These are phyloP conservation scores for Rheum nobile DNA, from an alignment of 148 eudicot genomes.

Conservation along the genomic window DNA sequence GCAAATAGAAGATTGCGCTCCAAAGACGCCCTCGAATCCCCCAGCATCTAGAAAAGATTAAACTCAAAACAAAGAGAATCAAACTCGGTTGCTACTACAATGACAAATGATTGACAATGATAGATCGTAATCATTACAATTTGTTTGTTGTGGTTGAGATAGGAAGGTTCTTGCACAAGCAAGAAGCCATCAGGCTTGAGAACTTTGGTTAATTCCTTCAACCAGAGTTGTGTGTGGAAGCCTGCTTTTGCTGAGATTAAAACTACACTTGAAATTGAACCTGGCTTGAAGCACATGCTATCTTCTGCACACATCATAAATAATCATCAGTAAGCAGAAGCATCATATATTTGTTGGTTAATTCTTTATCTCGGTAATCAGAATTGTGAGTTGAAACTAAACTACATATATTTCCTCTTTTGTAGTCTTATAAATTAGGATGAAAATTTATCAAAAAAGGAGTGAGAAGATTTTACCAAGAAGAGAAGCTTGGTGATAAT, in stretches of 20 bases:
- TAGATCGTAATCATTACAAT: not conserved
- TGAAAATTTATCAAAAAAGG: not conserved
- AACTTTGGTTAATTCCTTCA: slow-evolving; percentile 1
- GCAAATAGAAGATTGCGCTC: slow-evolving; percentile 5
- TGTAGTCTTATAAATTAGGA: not conserved
- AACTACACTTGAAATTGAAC: not conserved
- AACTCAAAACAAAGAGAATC: not conserved
- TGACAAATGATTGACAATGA: not conserved
- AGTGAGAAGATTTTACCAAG: not conserved
- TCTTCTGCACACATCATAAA: not conserved
- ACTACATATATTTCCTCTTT: too few relatives aligned
- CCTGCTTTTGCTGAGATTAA: slow-evolving; percentile 3
- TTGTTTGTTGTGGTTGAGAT: slow-evolving; percentile 4
- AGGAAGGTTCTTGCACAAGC: not conserved
- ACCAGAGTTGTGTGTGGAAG: slow-evolving; percentile 1
- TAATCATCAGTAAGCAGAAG: not conserved
- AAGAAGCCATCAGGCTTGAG: slow-evolving; percentile 2
- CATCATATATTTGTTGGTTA: too few relatives aligned
- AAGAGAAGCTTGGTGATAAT: slow-evolving; percentile 3
- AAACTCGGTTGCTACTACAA: not conserved
- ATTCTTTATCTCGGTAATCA: too few relatives aligned
- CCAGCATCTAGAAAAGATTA: not conserved
- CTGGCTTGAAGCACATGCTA: not conserved
- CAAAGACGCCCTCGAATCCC: slow-evolving; percentile 3
- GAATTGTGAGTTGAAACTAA: too few relatives aligned